Conservation (phyloP, 768 basidiomycete species). For the Leucogyrophana mollusca region DNA sequence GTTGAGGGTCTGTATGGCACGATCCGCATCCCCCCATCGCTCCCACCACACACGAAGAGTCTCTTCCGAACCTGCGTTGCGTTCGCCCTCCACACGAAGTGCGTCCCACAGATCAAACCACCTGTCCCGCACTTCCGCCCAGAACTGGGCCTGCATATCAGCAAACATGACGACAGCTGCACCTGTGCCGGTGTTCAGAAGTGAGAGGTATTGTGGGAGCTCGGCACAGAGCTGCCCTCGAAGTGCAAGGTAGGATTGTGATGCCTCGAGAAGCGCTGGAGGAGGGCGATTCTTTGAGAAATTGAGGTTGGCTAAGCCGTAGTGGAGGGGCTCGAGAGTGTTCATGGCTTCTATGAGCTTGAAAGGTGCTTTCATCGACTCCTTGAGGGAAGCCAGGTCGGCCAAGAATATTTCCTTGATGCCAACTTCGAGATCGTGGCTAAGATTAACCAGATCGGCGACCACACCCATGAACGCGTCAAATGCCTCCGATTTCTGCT, state of each 20-base stretch:
- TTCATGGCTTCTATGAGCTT: conserved; percentile 72
- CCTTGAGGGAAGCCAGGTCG: conserved; percentile 55
- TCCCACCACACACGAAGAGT: conserved; percentile 70
- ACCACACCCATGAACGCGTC: conserved; percentile 68
- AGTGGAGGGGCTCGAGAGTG: conserved; percentile 71
- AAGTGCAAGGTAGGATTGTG: conserved; percentile 74
- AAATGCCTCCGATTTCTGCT: conserved; percentile 55
- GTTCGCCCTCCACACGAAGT: conserved; percentile 67
- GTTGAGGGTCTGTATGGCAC: conserved; percentile 38
- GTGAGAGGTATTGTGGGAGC: conserved; percentile 59
- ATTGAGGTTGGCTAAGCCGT: conserved; percentile 65
- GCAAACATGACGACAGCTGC: conserved; percentile 52
- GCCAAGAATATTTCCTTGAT: conserved; percentile 56
- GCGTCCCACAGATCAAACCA: conserved; percentile 90
- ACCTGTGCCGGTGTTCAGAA: conserved; percentile 61
- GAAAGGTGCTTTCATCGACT: conserved; percentile 58
- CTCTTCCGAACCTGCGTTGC: conserved; percentile 65
- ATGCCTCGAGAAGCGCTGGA: conserved; percentile 65
- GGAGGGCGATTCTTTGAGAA: conserved; percentile 64
- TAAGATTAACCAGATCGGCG: conserved; percentile 51
- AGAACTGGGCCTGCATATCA: conserved; percentile 59
- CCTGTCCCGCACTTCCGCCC: conserved; percentile 53
- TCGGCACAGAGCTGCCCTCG: conserved; percentile 71
- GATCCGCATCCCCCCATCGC: conserved; percentile 68
- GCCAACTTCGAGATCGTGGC: conserved; percentile 49